A percentile compares a stretch with the other conserved stretches of the same genome.
Conservation (phyloP, 495 filamentous ascomycete species). For the Xeromyces bisporus region DNA sequence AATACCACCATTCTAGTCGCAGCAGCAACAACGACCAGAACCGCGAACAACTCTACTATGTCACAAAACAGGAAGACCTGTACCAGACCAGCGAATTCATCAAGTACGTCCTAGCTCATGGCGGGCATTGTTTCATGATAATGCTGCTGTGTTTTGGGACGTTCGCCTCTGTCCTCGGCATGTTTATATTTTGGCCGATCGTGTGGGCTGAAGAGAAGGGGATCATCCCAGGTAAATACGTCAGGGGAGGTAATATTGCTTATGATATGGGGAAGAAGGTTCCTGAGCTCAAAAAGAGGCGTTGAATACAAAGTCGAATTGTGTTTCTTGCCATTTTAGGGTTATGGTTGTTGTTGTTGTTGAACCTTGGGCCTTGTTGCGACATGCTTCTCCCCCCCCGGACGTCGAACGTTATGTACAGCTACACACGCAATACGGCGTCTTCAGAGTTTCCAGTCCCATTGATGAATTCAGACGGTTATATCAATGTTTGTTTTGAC, state of each 20-base stretch:
- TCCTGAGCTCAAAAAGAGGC: conserved; percentile 13
- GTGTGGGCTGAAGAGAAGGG: conserved; percentile 31
- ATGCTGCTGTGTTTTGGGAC: conserved; percentile 46
- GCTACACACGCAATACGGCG: no score
- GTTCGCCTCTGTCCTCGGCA: conserved; percentile 41
- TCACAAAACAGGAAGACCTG: conserved; percentile 59
- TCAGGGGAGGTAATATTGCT: conserved; percentile 13
- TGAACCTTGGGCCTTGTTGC: no score
- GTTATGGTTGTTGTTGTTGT: no score
- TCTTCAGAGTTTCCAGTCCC: no score
- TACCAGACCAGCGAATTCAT: conserved; percentile 70
- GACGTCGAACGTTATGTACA: no score
- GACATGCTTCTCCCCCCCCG: no score
- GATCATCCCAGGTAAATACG: conserved; percentile 9
- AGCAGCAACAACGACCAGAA: conserved; percentile 8
- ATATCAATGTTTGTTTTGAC: no score
- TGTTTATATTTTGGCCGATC: conserved; percentile 33
- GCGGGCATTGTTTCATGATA: conserved; percentile 29
- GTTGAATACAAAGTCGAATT: no score
- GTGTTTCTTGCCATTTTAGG: no score
- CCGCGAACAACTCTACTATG: conserved; percentile 45
- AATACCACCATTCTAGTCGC: conserved; percentile 1
- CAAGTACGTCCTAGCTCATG: conserved; percentile 38
- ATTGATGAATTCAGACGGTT: no score
- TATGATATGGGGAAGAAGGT: conserved; percentile 11